These are phyloP conservation scores for Heracleum sosnowskyi DNA, from an alignment of 129 eudicot genomes.

Conservation along the genomic window DNA sequence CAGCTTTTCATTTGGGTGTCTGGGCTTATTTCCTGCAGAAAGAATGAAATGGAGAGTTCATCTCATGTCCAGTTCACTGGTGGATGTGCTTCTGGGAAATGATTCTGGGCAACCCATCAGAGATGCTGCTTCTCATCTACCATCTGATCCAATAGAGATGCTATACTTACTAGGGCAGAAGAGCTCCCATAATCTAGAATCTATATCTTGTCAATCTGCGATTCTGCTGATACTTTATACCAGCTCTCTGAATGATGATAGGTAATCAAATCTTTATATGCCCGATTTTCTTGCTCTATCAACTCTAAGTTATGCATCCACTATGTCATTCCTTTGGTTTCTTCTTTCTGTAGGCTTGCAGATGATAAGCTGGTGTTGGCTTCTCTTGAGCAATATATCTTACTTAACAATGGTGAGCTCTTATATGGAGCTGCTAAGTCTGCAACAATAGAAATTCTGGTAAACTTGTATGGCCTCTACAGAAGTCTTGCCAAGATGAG, in stretches of 20 bases:
- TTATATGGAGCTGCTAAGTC: conserved; percentile 34
- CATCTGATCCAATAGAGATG: conserved; percentile 82
- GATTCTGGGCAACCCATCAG: conserved; percentile 62
- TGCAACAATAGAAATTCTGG: conserved; percentile 27
- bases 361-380: conserved; percentile 83
- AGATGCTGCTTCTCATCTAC: conserved; percentile 69
- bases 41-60: conserved; percentile 72
- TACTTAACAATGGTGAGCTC: conserved; percentile 54
- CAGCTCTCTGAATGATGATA: conserved; percentile 75
- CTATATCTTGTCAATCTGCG: conserved; percentile 66
- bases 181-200: conserved; percentile 46
- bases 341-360: conserved; percentile 53
- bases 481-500: conserved; percentile 70
- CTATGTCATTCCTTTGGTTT: conserved; percentile 11
- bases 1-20: conserved; percentile 66
- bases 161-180: conserved; percentile 76
- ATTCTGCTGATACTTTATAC: conserved; percentile 58
- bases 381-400: conserved; percentile 87
- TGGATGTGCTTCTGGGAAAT: conserved; percentile 59
- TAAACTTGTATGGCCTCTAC: conserved; percentile 69
- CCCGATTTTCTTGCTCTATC: background rate
- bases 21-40: conserved; percentile 76
- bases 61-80: conserved; percentile 61
- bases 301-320: background rate
- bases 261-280: conserved; percentile 41